phyloP scores from a whole-genome alignment of 345 rosid genomes.

The Melaleuca quinquenervia region DNA sequence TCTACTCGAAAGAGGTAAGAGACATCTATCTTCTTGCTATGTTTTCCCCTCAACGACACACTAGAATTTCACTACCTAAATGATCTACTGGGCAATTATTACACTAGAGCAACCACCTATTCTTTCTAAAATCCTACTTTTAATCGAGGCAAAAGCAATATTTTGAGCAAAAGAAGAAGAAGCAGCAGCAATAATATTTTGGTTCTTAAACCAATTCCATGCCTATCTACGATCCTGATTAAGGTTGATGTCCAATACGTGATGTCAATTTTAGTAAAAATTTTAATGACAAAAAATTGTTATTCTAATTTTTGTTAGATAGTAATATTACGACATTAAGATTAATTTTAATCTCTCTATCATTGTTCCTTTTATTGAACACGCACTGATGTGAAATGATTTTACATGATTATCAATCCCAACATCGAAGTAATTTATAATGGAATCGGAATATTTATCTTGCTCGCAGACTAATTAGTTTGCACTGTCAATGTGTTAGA shows the following conservation, averaged over 20 bases:
- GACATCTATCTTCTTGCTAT: too few relatives aligned
- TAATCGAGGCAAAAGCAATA: too few relatives aligned
- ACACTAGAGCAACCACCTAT: too few relatives aligned
- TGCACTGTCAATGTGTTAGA: too few relatives aligned
- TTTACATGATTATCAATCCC: not conserved
- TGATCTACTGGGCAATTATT: too few relatives aligned
- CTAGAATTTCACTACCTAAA: not conserved
- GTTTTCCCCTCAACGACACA: too few relatives aligned
- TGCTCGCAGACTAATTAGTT: too few relatives aligned
- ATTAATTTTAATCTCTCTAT: not conserved
- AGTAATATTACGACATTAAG: not conserved
- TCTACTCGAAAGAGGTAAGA: too few relatives aligned
- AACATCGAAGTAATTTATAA: too few relatives aligned
- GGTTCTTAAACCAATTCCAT: not conserved
- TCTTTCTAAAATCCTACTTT: too few relatives aligned
- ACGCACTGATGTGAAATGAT: not conserved
- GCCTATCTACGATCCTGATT: not conserved
- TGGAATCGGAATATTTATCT: too few relatives aligned
- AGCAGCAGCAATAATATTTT: not conserved
- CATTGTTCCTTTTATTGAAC: not conserved
- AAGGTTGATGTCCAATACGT: not conserved
- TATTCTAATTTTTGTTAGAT: not conserved
- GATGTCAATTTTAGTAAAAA: not conserved
- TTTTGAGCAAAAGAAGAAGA: too few relatives aligned
- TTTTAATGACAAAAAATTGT: not conserved